Conservation (phyloP, 805 yeast species). For the Diddensiella santjacobensis region DNA sequence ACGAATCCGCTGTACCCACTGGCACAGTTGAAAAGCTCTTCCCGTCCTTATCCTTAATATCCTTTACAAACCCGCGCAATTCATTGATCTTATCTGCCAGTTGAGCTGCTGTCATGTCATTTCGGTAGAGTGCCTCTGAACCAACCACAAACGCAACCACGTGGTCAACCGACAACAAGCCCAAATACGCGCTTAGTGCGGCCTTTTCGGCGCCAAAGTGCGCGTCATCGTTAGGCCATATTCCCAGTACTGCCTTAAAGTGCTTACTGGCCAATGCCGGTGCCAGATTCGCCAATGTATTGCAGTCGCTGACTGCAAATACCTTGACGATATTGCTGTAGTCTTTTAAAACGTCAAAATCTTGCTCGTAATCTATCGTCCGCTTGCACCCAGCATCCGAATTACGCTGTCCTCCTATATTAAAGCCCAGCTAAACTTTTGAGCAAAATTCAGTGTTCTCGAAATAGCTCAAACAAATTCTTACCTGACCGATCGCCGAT, state of each 20-base stretch:
- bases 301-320: constrained; percentile 91
- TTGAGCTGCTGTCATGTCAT: constrained; percentile 68
- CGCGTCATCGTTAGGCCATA: constrained; percentile 89
- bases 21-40: constrained; percentile 63
- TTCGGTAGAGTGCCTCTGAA: constrained; percentile 93
- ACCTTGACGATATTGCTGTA: constrained; percentile 72
- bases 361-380: constrained; percentile 64
- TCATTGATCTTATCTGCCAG: constrained; percentile 66
- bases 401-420: constrained; percentile 78
- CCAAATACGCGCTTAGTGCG: constrained; percentile 69
- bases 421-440: constrained; percentile 62
- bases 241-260: constrained; percentile 74
- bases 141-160: constrained; percentile 84
- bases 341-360: constrained; percentile 54
- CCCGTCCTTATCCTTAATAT: constrained; percentile 76
- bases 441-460: too few relatives aligned
- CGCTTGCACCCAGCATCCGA: constrained; percentile 68
- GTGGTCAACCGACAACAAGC: constrained; percentile 55
- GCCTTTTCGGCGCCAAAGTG: constrained; percentile 71
- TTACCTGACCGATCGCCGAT: not conserved
- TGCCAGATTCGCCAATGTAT: constrained; percentile 77
- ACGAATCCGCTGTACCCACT: constrained; percentile 94
- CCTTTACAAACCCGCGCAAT: constrained; percentile 49
- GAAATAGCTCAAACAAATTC: too few relatives aligned
- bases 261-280: constrained; percentile 82